Base-by-base conservation (phyloP, 306 rosid species). In the Potentilla sterilis region DNA sequence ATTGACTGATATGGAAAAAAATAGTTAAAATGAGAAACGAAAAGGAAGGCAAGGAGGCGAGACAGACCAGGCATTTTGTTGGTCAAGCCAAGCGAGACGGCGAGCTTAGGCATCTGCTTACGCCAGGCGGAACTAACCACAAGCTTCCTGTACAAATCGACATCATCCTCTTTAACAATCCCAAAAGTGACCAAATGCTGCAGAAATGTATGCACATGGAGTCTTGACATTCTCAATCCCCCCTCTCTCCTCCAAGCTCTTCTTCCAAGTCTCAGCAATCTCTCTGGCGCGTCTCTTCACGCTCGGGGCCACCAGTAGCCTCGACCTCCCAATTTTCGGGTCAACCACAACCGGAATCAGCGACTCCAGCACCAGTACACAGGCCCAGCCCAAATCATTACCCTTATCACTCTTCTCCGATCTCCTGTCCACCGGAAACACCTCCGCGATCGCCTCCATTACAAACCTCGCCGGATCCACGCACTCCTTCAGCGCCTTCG, bases 41-140 rank as follows among this genome's bases (percentile, higher is more conserved):
- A 28, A 28, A 28, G 28, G 28, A 28, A 28, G 28, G 28, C 28
- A 28, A 28, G 28, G 28, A 28, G 28, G 28, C 28, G 28, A 28
- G 28, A 28, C 77, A 22, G 66, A 95, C 99, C 97, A 4, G 99
- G 98, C 99, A 95, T 92, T 81, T 92, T 87, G 37, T 89, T 77
- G 16, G 90, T 61, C n/a, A 95, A 96, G 68, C 99, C 99, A 32
- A 95, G 99, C 0, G 97, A 95, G 66, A 92, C 92, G 0, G 98
- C 99, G 43, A 95, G 97, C 86, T 92, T 95, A 0, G 99, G 99
- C 99, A 92, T 95, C 88, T 92, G 99, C 86, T 90, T 95, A 86
- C 99, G 82, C 99, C 99, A 95, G 18, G 99, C 97, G 13, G 97
- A 95, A 24, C 88, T 91, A 78, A 92, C 92, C 49, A 95, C 97